Evolutionary conservation across 306 rosid species (phyloP).

Genomic region (Delonix regia): DNA sequence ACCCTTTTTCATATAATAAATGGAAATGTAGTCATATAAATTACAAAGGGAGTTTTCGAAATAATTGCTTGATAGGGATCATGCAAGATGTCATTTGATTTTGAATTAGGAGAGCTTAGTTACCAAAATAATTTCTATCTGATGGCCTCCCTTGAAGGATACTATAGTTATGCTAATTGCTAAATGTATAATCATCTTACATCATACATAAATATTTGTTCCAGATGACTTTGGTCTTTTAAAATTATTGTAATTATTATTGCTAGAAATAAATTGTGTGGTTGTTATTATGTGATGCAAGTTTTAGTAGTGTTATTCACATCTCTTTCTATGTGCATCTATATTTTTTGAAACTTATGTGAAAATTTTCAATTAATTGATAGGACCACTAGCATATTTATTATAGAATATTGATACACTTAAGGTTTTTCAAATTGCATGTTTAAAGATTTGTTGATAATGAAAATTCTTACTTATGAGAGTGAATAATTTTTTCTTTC

Average conservation of each 20-base stretch:
- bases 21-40: neutral
- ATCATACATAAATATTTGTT: neutral
- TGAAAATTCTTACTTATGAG: conserved; percentile 1
- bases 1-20: conserved; percentile 12
- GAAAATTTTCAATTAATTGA: neutral
- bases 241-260: conserved; percentile 15
- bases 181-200: conserved; percentile 20
- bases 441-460: conserved; percentile 16
- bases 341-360: neutral
- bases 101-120: conserved; percentile 8
- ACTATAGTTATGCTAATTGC: conserved; percentile 25
- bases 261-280: conserved; percentile 3
- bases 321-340: conserved; percentile 28
- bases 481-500: conserved; percentile 15
- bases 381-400: neutral
- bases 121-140: conserved; percentile 17
- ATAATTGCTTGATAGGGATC: conserved; percentile 23
- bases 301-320: conserved; percentile 19
- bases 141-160: conserved; percentile 13
- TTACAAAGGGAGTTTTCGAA: neutral
- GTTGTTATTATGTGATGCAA: neutral
- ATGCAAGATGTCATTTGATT: neutral
- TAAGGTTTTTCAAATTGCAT: conserved; percentile 12
- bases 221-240: neutral
- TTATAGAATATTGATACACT: neutral